Conservation (phyloP, 1,284 basidiomycete genomes). For the Leccinum fuscescens region DNA sequence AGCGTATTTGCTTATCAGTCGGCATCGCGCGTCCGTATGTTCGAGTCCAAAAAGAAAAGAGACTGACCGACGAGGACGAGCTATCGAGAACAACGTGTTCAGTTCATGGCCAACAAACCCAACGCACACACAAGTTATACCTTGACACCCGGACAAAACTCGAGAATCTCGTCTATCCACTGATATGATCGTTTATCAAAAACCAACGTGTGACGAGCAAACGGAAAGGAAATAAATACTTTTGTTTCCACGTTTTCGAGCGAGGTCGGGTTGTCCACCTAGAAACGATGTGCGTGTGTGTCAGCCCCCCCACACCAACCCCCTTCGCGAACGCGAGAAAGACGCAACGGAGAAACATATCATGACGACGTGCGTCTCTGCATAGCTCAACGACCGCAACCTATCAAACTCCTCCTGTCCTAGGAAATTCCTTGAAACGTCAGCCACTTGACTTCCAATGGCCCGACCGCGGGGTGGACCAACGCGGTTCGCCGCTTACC, state of each 20-base stretch:
- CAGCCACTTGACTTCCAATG: constrained; percentile 13
- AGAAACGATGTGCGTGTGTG: not conserved
- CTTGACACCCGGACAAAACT: constrained; percentile 93
- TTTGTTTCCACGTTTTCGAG: constrained; percentile 93
- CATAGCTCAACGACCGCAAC: constrained; percentile 86
- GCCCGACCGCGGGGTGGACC: not conserved
- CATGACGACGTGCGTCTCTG: constrained; percentile 94
- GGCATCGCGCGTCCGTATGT: constrained; percentile 1
- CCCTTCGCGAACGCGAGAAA: not conserved
- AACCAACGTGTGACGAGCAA: not conserved
- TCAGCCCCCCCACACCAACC: not conserved
- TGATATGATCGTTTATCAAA: constrained; percentile 29
- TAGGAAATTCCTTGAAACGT: constrained; percentile 38
- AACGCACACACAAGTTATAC: constrained; percentile 35
- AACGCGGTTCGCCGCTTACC: constrained; percentile 48
- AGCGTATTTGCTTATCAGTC: constrained; percentile 10
- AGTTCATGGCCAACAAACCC: constrained; percentile 4
- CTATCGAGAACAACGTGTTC: constrained; percentile 35
- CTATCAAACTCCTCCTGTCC: constrained; percentile 97
- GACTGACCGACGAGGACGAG: constrained; percentile 83
- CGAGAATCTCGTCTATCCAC: constrained; percentile 88
- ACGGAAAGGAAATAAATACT: constrained; percentile 39
- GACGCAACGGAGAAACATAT: constrained; percentile 83
- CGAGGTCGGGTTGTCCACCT: constrained; percentile 90
- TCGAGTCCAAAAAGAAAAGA: not conserved